Evolutionary conservation across 2,329 filamentous ascomycete genomes (phyloP), one percentile per base, ranked within the genome.

Genomic region (Lasiodiplodia hormozganensis): DNA sequence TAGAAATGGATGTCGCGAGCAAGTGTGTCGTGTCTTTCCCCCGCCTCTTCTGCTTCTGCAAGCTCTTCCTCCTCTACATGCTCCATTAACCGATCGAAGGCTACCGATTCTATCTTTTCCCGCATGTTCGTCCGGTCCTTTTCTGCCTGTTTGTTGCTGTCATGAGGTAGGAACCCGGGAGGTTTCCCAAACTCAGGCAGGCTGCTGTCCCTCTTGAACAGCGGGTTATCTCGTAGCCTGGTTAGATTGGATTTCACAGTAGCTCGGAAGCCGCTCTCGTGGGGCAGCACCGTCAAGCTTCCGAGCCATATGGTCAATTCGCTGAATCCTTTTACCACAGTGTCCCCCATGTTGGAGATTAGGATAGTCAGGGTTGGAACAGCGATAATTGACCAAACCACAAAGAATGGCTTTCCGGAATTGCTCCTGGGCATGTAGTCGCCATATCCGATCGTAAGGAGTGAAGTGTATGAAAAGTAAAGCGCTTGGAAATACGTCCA

Each of bases 391-490:
- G 83, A 84, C 86, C 86, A 88, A 69, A 87, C 82, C 1, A 88
- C 84, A 72, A 87, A 87, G 71, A 87, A 87, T 1, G 84, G 80
- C 71, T 83, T 85, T 10, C 84, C 84, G 14, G 83, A 80, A 70
- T 86, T 87, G 62, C 80, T 83, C 16, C 77, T 75, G 0, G 82
- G 83, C 1, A 77, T 76, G 25, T 81, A 77, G 70, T 87, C 85
- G 34, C 86, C 85, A 70, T 87, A 88, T 2, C 86, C 85, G 54
- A 88, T 86, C 0, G 86, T 87, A 31, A 86, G 73, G 12, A 88
- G 80, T 4, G 81, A 82, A 0, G 81, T 82, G 71, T 85, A 88
- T 5, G 83, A 77, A 72, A 87, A 87, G 73, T 87, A 88, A 0
- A 87, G 73, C 0, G 82, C 76, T 5, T 82, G 74, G 69, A 87